Conservation (phyloP, 148 eudicot genomes). For the Euryodendron excelsum region DNA sequence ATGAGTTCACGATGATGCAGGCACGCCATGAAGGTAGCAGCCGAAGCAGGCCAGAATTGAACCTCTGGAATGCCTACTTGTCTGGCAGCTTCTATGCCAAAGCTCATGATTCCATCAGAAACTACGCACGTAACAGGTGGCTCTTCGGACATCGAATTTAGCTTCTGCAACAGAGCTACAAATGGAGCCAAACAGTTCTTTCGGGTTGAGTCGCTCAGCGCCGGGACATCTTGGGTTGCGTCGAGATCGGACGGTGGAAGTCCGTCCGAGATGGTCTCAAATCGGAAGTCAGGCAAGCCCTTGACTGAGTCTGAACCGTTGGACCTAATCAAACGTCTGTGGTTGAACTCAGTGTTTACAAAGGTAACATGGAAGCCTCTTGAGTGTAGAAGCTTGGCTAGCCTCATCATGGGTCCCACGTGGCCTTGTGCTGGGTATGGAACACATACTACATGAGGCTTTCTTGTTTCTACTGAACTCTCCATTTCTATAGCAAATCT, state of each 20-base stretch:
- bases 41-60: no score
- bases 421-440: neutral
- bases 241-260: neutral
- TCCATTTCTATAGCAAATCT: no score
- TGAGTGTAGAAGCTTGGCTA: neutral
- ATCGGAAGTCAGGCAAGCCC: neutral
- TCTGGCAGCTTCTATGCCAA: no score
- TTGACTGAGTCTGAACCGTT: neutral
- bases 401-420: neutral
- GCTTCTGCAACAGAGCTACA: neutral
- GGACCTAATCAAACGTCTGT: neutral
- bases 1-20: no score
- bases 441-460: neutral
- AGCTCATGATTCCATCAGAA: no score
- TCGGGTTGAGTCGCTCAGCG: neutral
- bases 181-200: neutral
- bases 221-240: neutral
- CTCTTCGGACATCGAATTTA: neutral
- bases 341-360: neutral
- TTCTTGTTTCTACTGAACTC: no score
- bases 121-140: neutral
- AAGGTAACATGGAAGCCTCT: neutral
- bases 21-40: no score
- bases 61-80: no score
- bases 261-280: conserved; percentile 1